These are phyloP conservation scores for Turnera subulata DNA, from an alignment of 345 rosid species.

Conservation along the genomic window DNA sequence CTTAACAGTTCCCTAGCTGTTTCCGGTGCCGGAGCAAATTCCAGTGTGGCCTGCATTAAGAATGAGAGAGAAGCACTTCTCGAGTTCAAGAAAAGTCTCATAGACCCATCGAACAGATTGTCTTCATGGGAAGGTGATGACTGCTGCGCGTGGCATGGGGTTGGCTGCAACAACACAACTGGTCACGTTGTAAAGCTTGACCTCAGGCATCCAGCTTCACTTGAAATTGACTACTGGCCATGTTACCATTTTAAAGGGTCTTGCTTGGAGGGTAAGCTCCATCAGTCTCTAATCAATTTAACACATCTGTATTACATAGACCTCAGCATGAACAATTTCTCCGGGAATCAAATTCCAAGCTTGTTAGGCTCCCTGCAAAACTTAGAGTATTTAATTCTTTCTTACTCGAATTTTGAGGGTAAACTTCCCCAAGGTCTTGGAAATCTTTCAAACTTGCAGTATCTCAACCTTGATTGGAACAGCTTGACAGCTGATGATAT, in stretches of 20 bases:
- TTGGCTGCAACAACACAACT: constrained; percentile 26
- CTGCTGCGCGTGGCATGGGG: constrained; percentile 47
- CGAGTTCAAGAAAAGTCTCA: constrained; percentile 29
- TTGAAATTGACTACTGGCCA: too few species aligned
- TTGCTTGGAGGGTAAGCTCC: background rate
- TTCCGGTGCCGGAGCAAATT: too few species aligned
- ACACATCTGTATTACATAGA: constrained; percentile 15
- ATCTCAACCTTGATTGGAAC: constrained; percentile 8
- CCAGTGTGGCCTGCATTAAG: constrained; percentile 8
- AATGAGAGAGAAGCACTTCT: constrained; percentile 39
- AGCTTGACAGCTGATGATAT: constrained; percentile 1
- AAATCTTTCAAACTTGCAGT: constrained; percentile 12
- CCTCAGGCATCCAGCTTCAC: constrained; percentile 29
- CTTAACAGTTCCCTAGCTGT: too few species aligned
- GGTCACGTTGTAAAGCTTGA: constrained; percentile 33
- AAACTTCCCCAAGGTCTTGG: constrained; percentile 4
- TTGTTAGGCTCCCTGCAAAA: constrained; percentile 11
- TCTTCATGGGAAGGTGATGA: constrained; percentile 44
- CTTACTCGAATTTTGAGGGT: constrained; percentile 1
- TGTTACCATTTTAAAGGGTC: too few species aligned
- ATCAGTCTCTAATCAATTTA: constrained; percentile 9
- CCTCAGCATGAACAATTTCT: constrained; percentile 12
- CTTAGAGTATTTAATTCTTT: constrained; percentile 12
- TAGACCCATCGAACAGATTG: constrained; percentile 37
- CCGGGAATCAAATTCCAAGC: constrained; percentile 2